Base-by-base conservation (phyloP, 306 rosid genomes). In the Medicago lupulina region DNA sequence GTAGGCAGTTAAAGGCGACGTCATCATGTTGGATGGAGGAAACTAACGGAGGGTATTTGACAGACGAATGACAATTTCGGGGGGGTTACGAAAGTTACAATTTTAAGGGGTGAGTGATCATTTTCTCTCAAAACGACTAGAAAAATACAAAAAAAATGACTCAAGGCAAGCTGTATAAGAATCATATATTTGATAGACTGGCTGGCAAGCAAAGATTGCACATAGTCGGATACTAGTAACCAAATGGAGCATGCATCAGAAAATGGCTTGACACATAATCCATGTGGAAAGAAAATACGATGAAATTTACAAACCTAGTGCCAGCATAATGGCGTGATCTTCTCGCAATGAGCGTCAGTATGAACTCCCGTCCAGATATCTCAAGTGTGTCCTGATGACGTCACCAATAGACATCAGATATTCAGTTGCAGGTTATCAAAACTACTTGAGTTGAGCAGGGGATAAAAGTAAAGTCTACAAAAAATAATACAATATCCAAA, bases 261-360 rank as follows among this genome's bases (percentile, higher is more conserved):
- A 75, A 71, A 74, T 50, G n/a, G 31, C 23, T 69, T 5, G 14
- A 43, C 77, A 55, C 21, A 74, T 15, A 16, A 50, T 78, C 28
- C 0, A 54, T 36, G 43, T 65, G 49, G 50, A 25, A 77, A 79
- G 47, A 71, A 61, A 55, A 75, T 39, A 59, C 5, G 7, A 57
- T 34, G 71, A 40, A 79, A 39, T 43, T 74, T 18, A 61, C 86
- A 65, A 40, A 96, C 99, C 99, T 91, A 76, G 99, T 96, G 80
- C 99, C 99, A 72, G 98, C 99, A 87, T 89, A 96, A 81, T 96
- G 99, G 41, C 99, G 99, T 31, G 99, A 96, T 54, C 99, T 95
- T 69, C 99, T 92, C 7, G 97, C 95, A 85, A 96, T 96, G 78
- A 96, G 91, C 50, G 91, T 90, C 74, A 92, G 82, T 73, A 84